Evolutionary conservation across 1,284 basidiomycete species (phyloP).

Genomic region (Chondrostereum purpureum): DNA sequence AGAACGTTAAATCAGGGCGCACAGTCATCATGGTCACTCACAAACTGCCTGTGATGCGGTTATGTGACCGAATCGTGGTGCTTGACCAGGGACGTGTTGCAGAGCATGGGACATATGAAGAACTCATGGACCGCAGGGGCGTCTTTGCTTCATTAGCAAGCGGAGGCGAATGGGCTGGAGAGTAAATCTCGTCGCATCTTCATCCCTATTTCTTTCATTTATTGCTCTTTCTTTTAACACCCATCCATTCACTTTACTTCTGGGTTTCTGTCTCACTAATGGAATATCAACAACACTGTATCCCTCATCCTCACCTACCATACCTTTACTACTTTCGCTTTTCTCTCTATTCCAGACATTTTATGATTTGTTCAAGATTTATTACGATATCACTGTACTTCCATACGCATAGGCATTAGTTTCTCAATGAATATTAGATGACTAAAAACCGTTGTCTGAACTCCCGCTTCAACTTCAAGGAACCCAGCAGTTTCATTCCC

Average conservation of each 20-base stretch:
- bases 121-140: conserved; percentile 63
- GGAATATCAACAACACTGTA: not conserved
- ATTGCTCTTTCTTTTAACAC: too few species aligned
- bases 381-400: not conserved
- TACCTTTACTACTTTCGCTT: not conserved
- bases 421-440: conserved; percentile 1
- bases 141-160: conserved; percentile 78
- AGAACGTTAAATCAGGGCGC: conserved; percentile 52
- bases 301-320: not conserved
- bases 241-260: not conserved
- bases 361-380: not conserved
- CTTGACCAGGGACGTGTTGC: conserved; percentile 71
- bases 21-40: conserved; percentile 94
- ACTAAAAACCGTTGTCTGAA: too few species aligned
- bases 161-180: conserved; percentile 79
- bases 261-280: not conserved
- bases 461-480: too few species aligned
- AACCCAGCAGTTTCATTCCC: too few species aligned
- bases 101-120: conserved; percentile 76
- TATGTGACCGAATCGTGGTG: conserved; percentile 87
- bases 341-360: not conserved
- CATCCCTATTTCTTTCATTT: conserved; percentile 11
- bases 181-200: conserved; percentile 23
- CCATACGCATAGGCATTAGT: not conserved
- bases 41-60: conserved; percentile 85